These are phyloP conservation scores for Cryptosporidium sp. DNA, from an alignment of 169 alveolate species.

Conservation along the genomic window DNA sequence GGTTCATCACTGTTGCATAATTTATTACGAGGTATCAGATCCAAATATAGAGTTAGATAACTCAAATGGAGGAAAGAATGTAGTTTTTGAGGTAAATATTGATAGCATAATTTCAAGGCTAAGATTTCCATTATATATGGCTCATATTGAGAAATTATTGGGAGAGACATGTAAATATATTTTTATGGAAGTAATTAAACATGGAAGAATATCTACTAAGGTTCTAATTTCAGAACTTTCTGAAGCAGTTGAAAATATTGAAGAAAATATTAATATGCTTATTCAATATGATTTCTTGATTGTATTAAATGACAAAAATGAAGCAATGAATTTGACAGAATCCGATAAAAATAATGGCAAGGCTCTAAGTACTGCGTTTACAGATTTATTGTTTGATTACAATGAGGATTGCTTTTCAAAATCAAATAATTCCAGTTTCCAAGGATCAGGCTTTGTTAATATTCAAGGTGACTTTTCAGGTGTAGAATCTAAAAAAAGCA, in stretches of 20 bases:
- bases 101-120: slow-evolving; percentile 33
- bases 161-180: slow-evolving; percentile 37
- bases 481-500: not conserved
- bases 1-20: slow-evolving; percentile 39
- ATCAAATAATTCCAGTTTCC: not conserved
- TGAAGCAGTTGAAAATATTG: slow-evolving; percentile 31
- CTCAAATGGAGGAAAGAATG: not conserved
- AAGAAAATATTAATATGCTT: slow-evolving; percentile 7
- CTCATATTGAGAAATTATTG: slow-evolving; percentile 25
- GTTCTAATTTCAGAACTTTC: slow-evolving; percentile 46
- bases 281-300: slow-evolving; percentile 18
- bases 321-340: not conserved
- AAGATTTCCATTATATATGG: slow-evolving; percentile 59
- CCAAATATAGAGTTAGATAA: slow-evolving; percentile 7
- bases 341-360: not conserved
- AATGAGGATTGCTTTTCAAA: slow-evolving; percentile 9
- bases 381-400: slow-evolving; percentile 38
- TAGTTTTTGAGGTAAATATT: slow-evolving; percentile 36
- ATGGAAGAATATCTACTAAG: slow-evolving; percentile 59
- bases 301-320: not conserved
- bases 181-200: slow-evolving; percentile 55
- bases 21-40: slow-evolving; percentile 8
- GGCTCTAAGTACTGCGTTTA: not conserved
- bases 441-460: not conserved
- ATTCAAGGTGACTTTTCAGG: not conserved